phyloP scores from a whole-genome alignment of 2,329 filamentous ascomycete genomes.

The Kalaharituber pfeilii region DNA sequence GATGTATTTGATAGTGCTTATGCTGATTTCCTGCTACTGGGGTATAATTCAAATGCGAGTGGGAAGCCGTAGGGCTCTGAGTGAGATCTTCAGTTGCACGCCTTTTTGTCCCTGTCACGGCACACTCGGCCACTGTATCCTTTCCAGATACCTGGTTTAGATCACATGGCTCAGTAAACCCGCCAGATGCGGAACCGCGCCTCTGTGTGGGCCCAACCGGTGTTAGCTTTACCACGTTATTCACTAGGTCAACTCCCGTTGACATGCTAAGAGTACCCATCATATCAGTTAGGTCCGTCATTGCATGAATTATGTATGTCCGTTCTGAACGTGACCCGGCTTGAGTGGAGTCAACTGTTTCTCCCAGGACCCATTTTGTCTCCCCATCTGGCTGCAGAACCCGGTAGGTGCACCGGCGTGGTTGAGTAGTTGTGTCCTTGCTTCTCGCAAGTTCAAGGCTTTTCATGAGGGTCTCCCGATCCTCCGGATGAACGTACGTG shows the following conservation, averaged over 20 bases:
- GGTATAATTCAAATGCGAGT: background rate
- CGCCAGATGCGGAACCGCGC: background rate
- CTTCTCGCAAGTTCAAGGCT: background rate
- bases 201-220: background rate
- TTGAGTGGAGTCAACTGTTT: background rate
- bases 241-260: background rate
- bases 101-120: background rate
- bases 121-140: background rate
- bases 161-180: no score
- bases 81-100: background rate
- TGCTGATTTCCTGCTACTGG: background rate
- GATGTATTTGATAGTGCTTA: background rate
- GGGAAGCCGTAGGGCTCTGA: background rate
- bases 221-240: background rate
- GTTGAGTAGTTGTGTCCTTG: no score
- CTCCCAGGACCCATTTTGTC: background rate
- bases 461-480: background rate
- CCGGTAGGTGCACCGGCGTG: background rate
- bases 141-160: no score
- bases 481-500: background rate
- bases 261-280: background rate
- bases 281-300: background rate
- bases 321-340: background rate
- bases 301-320: background rate
- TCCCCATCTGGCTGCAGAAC: background rate